Conservation (phyloP, 306 rosid species). For the Quercus bicolor region DNA sequence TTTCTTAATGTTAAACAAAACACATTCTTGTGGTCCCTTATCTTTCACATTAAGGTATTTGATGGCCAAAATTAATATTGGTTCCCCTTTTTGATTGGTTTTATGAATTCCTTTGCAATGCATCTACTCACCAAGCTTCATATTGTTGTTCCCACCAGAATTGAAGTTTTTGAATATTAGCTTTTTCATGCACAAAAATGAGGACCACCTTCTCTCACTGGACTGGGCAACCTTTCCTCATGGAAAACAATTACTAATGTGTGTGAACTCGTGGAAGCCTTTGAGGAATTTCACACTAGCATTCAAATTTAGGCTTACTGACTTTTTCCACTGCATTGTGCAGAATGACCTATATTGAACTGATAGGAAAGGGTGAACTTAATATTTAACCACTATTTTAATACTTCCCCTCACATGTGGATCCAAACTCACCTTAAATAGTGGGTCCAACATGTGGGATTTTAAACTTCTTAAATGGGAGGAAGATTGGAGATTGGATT, state of each 20-base stretch:
- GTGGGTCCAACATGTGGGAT: too few relatives aligned
- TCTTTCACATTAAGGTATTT: slow-evolving; percentile 4
- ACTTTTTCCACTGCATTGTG: not conserved
- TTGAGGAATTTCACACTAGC: not conserved
- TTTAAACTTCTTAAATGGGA: too few relatives aligned
- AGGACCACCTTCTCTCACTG: not conserved
- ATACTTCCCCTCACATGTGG: too few relatives aligned
- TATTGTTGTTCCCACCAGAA: not conserved
- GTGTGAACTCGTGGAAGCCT: not conserved
- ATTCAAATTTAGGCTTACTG: not conserved
- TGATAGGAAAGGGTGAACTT: too few relatives aligned
- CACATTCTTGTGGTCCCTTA: not conserved
- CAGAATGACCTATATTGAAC: not conserved
- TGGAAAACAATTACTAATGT: slow-evolving; percentile 6
- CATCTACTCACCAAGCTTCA: not conserved
- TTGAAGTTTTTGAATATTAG: not conserved
- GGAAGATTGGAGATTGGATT: too few relatives aligned
- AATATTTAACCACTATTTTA: too few relatives aligned
- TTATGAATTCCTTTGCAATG: not conserved
- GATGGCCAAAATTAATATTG: not conserved
- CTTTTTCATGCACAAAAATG: not conserved
- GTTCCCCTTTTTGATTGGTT: not conserved
- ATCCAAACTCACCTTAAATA: too few relatives aligned
- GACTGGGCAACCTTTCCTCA: not conserved
- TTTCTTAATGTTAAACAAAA: not conserved